Base-by-base conservation (phyloP, 2,329 filamentous ascomycete species). In the Penicillium thymicola region DNA sequence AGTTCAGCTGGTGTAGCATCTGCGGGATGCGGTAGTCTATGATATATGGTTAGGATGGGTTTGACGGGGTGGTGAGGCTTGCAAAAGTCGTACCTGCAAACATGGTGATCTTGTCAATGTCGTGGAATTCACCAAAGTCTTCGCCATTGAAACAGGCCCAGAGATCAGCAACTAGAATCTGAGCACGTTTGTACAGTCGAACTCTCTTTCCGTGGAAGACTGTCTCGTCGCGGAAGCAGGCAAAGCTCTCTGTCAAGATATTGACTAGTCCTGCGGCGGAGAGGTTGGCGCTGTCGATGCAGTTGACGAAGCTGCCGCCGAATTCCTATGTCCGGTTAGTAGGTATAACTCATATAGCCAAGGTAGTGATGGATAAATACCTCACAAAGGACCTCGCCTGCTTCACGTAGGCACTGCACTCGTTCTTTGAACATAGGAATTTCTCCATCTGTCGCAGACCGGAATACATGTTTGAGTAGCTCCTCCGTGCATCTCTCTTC, bases 21-120 rank as follows among this genome's bases (percentile, higher is more conserved):
- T 99, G 94, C 14, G 95, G 95, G 52, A 99, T 88, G 42, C 94
- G 89, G 71, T 99, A 99, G 77, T 99, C 94, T 82, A 53, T 5
- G 41, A 8, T 16, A 16, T 21, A 57, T 43, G 46, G 38, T 57
- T 40, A 57, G 48, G 1, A 13, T 14, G 27, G 21, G 9, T 9
- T 7, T 38, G 2, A 36, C 10, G 37, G 11, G 4, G 9, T 44
- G 7, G 4, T 6, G 18, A 23, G 18, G 2, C 11, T 25, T 14
- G 6, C 25, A 34, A n/a, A 14, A 52, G 3, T 64, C 49, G 42
- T 73, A 82, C 82, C 82, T 69, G 94, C 92, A 78, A 99, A 99
- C 88, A 97, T 97, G 59, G 94, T 99, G 67, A 99, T 89, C 72
- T 92, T 91, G 76, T 94, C 89, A 66, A 99, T 96, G 70, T 99